phyloP scores from a whole-genome alignment of 1,284 basidiomycete species.

The Schizophyllum amplum region DNA sequence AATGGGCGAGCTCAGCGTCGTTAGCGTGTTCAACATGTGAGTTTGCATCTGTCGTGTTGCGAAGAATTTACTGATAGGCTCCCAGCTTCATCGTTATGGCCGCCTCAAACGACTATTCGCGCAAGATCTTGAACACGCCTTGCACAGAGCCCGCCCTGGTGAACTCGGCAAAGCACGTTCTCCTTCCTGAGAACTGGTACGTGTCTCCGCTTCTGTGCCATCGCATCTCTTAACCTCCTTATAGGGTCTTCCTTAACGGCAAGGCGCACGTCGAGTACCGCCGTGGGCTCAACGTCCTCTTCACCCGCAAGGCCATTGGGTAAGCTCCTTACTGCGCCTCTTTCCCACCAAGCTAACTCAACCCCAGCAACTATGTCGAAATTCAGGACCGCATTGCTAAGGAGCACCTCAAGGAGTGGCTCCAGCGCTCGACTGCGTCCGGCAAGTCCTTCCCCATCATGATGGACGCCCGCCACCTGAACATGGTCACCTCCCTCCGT shows the following conservation, averaged over 20 bases:
- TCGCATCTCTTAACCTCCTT: slow-evolving; percentile 3
- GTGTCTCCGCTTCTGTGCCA: slow-evolving; percentile 9
- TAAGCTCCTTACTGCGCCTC: slow-evolving; percentile 26
- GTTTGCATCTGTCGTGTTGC: slow-evolving; percentile 20
- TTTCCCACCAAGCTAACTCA: slow-evolving; percentile 11
- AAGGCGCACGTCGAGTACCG: slow-evolving; percentile 94
- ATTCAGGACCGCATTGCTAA: slow-evolving; percentile 87
- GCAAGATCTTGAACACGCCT: slow-evolving; percentile 92
- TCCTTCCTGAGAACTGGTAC: slow-evolving; percentile 88
- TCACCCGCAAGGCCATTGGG: slow-evolving; percentile 91
- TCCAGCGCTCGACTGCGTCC: slow-evolving; percentile 42
- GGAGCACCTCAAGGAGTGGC: slow-evolving; percentile 70
- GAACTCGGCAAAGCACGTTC: slow-evolving; percentile 84
- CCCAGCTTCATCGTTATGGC: slow-evolving; percentile 94
- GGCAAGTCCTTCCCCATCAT: slow-evolving; percentile 66
- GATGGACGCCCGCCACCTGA: slow-evolving; percentile 87
- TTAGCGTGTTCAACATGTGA: slow-evolving; percentile 95
- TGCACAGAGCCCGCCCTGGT: slow-evolving; percentile 93
- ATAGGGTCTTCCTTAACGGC: slow-evolving; percentile 93
- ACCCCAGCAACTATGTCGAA: slow-evolving; percentile 70
- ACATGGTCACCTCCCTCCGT: slow-evolving; percentile 95
- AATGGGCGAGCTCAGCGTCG: slow-evolving; percentile 73
- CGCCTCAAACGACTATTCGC: slow-evolving; percentile 82
- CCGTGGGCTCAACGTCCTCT: slow-evolving; percentile 84
- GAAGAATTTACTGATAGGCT: background rate